Conservation (phyloP, 495 filamentous ascomycete genomes). For the Ascobolus immersus region DNA sequence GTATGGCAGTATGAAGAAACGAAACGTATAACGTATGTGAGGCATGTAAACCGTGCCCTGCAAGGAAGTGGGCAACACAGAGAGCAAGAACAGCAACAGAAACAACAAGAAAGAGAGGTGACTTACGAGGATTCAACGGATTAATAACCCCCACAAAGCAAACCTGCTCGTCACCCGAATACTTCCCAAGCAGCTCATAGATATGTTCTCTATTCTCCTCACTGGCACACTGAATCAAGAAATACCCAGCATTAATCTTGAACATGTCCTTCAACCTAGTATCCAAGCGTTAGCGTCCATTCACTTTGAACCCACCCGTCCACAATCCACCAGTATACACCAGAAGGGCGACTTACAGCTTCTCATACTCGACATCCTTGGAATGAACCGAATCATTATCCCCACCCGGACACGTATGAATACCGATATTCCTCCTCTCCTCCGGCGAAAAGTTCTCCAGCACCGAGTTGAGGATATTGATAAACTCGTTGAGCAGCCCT, state of each 20-base stretch:
- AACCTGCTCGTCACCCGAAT: constrained; percentile 18
- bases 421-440: constrained; percentile 19
- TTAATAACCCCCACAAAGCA: constrained; percentile 20
- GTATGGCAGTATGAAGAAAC: too few species aligned
- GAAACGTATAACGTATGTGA: too few species aligned
- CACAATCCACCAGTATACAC: too few species aligned
- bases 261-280: constrained; percentile 20
- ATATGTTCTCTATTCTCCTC: constrained; percentile 18
- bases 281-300: too few species aligned
- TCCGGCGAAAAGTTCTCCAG: constrained; percentile 16
- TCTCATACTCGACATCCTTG: constrained; percentile 19
- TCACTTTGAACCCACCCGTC: too few species aligned
- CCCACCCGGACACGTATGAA: constrained; percentile 23
- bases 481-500: constrained; percentile 19
- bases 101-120: too few species aligned
- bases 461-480: constrained; percentile 21
- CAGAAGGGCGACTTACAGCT: constrained; percentile 11
- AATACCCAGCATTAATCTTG: constrained; percentile 22
- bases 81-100: too few species aligned
- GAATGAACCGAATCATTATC: constrained; percentile 22
- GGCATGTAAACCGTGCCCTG: too few species aligned
- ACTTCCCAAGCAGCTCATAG: constrained; percentile 18
- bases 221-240: constrained; percentile 20
- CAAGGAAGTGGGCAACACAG: too few species aligned
- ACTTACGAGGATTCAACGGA: too few species aligned